Conservation (phyloP, 2,329 filamentous ascomycete genomes). For the Passalora sequoiae region DNA sequence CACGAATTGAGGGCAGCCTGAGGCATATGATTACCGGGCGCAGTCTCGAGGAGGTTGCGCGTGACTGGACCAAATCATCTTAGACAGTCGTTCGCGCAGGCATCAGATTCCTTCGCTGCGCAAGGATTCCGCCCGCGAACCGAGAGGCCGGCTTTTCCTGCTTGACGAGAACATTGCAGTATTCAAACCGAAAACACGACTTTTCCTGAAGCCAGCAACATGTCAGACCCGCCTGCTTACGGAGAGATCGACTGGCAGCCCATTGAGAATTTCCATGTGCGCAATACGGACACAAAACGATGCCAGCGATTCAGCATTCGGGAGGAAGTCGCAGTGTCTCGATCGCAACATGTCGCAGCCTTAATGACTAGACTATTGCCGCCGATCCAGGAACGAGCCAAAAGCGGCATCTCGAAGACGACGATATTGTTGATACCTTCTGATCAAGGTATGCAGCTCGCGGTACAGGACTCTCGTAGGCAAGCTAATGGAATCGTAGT, state of each 20-base stretch:
- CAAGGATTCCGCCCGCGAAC: too few relatives aligned
- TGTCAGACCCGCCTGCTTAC: constrained; percentile 30
- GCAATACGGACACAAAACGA: constrained; percentile 15
- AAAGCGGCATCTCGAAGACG: constrained; percentile 26
- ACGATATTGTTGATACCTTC: constrained; percentile 31
- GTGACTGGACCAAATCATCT: too few relatives aligned
- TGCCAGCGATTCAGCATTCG: constrained; percentile 26
- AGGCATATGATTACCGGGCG: not conserved
- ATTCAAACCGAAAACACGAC: not conserved
- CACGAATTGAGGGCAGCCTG: not conserved
- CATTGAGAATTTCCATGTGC: constrained; percentile 3
- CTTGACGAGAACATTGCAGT: too few relatives aligned
- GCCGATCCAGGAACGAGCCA: constrained; percentile 25
- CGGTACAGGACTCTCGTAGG: too few relatives aligned
- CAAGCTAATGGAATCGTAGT: too few relatives aligned
- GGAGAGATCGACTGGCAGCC: constrained; percentile 21
- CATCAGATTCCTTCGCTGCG: too few relatives aligned
- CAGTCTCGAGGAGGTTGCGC: not conserved
- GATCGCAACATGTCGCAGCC: constrained; percentile 30
- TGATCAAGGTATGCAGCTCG: constrained; percentile 28
- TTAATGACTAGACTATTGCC: constrained; percentile 25
- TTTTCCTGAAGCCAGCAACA: not conserved
- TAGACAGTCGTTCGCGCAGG: too few relatives aligned
- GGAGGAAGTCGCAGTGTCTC: constrained; percentile 28
- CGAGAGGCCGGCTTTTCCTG: too few relatives aligned